Percentiles rank a stretch among this genome's conserved stretches.
Evolutionary conservation across 768 basidiomycete genomes (phyloP).

Genomic region (Termitomyces sp.): DNA sequence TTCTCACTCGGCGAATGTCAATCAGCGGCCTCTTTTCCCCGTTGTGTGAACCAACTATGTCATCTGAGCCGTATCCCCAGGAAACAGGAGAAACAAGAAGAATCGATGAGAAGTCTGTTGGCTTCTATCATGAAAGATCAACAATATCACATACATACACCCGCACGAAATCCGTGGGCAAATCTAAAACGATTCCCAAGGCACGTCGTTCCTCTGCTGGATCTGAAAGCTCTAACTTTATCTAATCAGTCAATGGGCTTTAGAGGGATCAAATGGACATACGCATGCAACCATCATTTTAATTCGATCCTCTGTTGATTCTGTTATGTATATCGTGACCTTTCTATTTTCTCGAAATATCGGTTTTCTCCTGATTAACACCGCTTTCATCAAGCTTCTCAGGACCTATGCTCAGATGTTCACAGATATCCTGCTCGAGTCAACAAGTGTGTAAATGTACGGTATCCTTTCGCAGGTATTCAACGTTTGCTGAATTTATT

Average conservation of each 20-base stretch:
- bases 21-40: background rate
- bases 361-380: background rate
- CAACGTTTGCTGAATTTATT: background rate
- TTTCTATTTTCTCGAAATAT: background rate
- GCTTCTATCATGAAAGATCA: background rate
- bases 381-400: background rate
- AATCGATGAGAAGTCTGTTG: background rate
- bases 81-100: background rate
- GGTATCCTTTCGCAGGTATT: background rate
- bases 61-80: background rate
- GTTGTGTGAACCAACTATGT: background rate
- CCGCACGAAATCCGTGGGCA: background rate
- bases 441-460: background rate
- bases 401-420: background rate
- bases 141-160: too few species aligned
- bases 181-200: background rate
- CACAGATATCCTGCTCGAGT: background rate
- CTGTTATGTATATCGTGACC: background rate
- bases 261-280: background rate
- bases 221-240: background rate
- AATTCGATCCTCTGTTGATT: background rate
- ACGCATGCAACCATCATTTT: too few species aligned
- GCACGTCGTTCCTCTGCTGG: background rate
- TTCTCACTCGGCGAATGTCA: background rate
- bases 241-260: background rate